Evolutionary conservation across 495 filamentous ascomycete genomes (phyloP).

Genomic region (Xylaria castorea): DNA sequence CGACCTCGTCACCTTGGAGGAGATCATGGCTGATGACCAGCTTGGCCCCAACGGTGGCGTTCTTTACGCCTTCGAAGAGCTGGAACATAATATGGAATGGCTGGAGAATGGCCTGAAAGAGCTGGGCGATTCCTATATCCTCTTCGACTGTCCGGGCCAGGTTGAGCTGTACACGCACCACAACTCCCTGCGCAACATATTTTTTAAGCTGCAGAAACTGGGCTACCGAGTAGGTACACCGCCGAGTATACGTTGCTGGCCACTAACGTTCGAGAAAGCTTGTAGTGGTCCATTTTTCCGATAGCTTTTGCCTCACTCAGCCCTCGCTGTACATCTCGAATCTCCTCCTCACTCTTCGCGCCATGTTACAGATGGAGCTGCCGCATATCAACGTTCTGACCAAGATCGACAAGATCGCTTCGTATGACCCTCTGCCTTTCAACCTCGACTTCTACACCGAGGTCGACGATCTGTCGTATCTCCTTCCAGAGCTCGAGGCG

Average conservation of each 20-base stretch:
- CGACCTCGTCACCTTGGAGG: conserved; percentile 84
- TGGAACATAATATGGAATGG: conserved; percentile 92
- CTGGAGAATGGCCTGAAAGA: conserved; percentile 77
- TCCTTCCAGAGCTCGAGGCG: conserved; percentile 77
- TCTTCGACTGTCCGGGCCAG: conserved; percentile 97
- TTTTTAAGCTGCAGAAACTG: conserved; percentile 86
- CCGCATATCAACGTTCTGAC: conserved; percentile 89
- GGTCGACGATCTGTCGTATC: conserved; percentile 88
- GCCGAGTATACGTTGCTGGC: neutral
- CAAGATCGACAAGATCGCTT: conserved; percentile 88
- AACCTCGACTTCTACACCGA: conserved; percentile 97
- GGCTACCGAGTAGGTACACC: conserved; percentile 78
- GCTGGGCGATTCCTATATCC: conserved; percentile 85
- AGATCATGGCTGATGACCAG: conserved; percentile 92
- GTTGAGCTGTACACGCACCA: conserved; percentile 98
- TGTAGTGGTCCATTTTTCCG: conserved; percentile 87
- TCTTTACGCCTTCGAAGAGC: conserved; percentile 91
- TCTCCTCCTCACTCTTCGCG: conserved; percentile 86
- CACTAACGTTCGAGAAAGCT: conserved; percentile 62
- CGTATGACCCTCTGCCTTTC: conserved; percentile 84
- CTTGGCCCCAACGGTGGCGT: conserved; percentile 92
- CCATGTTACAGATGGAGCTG: conserved; percentile 97
- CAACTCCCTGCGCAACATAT: conserved; percentile 85
- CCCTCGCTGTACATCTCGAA: conserved; percentile 95
- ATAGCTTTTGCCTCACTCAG: conserved; percentile 87